Percentiles rank a stretch among this genome's conserved stretches.
Evolutionary conservation across 2,329 filamentous ascomycete species (phyloP).

Genomic region (Ceratocystis lukuohia): DNA sequence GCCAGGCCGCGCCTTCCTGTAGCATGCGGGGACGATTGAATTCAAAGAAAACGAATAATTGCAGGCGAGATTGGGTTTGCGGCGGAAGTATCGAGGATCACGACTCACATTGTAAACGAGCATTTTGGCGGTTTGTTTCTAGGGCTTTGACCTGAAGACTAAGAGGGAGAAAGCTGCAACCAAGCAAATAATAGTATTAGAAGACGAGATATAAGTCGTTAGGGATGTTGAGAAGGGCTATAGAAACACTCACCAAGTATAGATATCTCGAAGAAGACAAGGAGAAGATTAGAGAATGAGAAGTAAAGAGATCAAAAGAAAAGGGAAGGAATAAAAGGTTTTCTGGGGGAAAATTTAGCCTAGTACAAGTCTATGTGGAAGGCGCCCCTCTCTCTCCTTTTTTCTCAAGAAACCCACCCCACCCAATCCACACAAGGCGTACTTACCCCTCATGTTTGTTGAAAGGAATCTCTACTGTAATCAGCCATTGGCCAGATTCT

Average conservation of each 20-base stretch:
- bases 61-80: not conserved
- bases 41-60: not conserved
- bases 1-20: too few relatives aligned
- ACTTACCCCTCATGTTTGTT: too few relatives aligned
- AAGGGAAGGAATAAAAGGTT: conserved; percentile 12
- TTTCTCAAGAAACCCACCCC: not conserved
- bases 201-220: not conserved
- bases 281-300: conserved; percentile 21
- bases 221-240: conserved; percentile 13
- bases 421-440: not conserved
- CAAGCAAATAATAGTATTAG: not conserved
- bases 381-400: not conserved
- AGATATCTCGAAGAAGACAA: conserved; percentile 20
- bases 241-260: conserved; percentile 14
- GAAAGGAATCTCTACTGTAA: too few relatives aligned
- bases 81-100: not conserved
- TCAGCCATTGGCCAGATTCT: too few relatives aligned
- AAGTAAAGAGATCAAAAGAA: conserved; percentile 11
- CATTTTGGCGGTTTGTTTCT: conserved; percentile 44
- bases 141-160: conserved; percentile 9
- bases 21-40: not conserved
- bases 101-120: conserved; percentile 55
- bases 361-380: not conserved
- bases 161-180: not conserved
- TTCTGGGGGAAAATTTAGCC: conserved; percentile 11